Base-by-base conservation (phyloP, 257 asterid genomes). In the Avicennia marina region DNA sequence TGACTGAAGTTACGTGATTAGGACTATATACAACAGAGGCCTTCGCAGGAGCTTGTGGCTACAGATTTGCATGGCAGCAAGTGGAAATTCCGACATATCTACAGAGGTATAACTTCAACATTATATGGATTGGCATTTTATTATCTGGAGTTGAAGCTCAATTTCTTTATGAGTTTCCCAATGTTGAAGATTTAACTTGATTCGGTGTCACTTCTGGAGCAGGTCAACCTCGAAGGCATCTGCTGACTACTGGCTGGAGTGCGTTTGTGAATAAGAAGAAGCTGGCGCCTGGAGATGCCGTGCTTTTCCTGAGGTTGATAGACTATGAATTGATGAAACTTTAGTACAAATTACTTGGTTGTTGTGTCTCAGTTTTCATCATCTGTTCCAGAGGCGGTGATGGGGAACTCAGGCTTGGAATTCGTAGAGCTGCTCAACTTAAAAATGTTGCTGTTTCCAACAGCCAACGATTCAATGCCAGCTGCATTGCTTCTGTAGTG, bases 21-120 rank as follows among this genome's bases (percentile, higher is more conserved):
- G 99, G 99, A 89, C 68, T 84, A 93, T 55, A 81, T 78, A 50
- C 95, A 93, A 49, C 94, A 86, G 78, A 84, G 97, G 54, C 99
- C 99, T 45, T 89, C 97, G 0, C 99, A 93, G 73, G 99, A 89
- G 82, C 85, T 93, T 38, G 78, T 84, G 21, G 99, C 99, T 26
- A 86, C 82, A 74, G 99, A 93, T 78, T 78, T 93, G 56, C 97
- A 86, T 56, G 97, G 96, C 42, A 71, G 60, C 31, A 83, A 79
- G 69, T 93, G 99, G 99, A 93, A 84, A 70, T 93, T 93, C 65
- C 84, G 96, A 53, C 99, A 93, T 72, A 93, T 93, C 58, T 93
- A 89, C 53, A 80, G 99, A 53, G 99, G 99, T 93, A 66, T 11
- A 15, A 45, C 16, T 59, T 11, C 11, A 13, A 31, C 32, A 17